phyloP scores from a whole-genome alignment of 2,329 filamentous ascomycete species.

The Neurospora sp. region DNA sequence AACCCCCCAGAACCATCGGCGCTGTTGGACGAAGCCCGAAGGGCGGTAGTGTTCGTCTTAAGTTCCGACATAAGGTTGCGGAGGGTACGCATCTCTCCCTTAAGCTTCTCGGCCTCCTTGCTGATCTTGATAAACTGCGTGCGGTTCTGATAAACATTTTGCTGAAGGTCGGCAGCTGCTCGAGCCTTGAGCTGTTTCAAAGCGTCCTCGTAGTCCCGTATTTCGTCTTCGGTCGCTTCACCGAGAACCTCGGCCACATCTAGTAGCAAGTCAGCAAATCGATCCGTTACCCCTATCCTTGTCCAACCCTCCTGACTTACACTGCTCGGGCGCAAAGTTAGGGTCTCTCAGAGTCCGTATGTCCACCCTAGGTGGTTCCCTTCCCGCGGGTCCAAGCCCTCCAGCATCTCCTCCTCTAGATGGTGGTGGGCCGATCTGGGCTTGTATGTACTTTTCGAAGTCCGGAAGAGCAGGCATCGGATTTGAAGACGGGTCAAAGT shows the following conservation, averaged over 20 bases:
- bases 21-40: constrained; percentile 47
- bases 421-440: constrained; percentile 35
- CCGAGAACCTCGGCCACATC: constrained; percentile 62
- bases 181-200: constrained; percentile 68
- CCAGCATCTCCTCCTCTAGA: constrained; percentile 41
- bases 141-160: constrained; percentile 93
- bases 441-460: constrained; percentile 46
- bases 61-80: constrained; percentile 87
- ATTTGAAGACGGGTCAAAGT: constrained; percentile 59
- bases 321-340: constrained; percentile 69
- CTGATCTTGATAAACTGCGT: constrained; percentile 99
- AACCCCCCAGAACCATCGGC: constrained; percentile 38
- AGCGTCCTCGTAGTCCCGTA: constrained; percentile 67
- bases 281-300: background rate
- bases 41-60: constrained; percentile 62
- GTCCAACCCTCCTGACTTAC: constrained; percentile 31
- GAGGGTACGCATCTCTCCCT: constrained; percentile 87
- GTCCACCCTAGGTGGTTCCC: constrained; percentile 52
- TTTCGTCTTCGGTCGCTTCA: constrained; percentile 81
- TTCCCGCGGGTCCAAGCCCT: constrained; percentile 3
- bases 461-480: constrained; percentile 60
- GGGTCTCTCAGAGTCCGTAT: constrained; percentile 70
- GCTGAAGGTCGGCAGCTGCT: constrained; percentile 76
- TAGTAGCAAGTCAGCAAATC: constrained; percentile 14
- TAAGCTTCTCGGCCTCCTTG: constrained; percentile 96